Base-by-base conservation (phyloP, 805 yeast species). In the Candida hungchunana region DNA sequence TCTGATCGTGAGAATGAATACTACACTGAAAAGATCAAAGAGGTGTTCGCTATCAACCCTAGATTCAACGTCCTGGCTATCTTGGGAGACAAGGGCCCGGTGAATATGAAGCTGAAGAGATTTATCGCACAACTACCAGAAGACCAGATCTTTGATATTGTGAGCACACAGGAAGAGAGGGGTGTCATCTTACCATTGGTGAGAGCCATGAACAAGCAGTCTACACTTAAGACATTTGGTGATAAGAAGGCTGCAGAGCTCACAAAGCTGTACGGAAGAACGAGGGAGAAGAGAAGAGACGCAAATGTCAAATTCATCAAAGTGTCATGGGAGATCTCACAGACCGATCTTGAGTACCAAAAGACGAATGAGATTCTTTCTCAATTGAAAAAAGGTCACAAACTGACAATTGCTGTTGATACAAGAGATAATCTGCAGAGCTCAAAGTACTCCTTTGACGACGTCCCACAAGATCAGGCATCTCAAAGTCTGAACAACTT, bases 301-400 rank as follows among this genome's bases (percentile, higher is more conserved):
- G 39, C 46, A 0, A 63, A 65, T 21, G 42, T 64, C n/a, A 77
- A 77, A 44, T 57, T 66, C 21, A 56, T 77, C 22, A 67, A 68
- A 28, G 53, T 77, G 4, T 66, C 77, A 9, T 77, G 82, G 82
- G 67, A 70, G 31, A 77, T 77, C 15, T 67, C 70, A n/a, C 54
- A 59, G 22, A 66, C 69, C 27, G 83, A 77, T 53, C 57, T 77
- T 38, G 53, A 50, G 18, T 66, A 69, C 25, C 83, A 77, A 41
- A 77, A 77, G 49, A 58, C 60, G 11, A 63, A 64, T 36, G 83
- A 77, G 46, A 69, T 77, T 13, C 48, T 57, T 26, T 51, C 58
- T 3, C 67, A 72, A 14, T 44, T 75, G 39, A 58, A 60, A 24
- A 73, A 67, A 39, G 77, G 73, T 5, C 51, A 52, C 31, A 63